These are phyloP conservation scores for Clonostachys rhizophaga DNA, from an alignment of 2,329 filamentous ascomycete species.

Conservation along the genomic window DNA sequence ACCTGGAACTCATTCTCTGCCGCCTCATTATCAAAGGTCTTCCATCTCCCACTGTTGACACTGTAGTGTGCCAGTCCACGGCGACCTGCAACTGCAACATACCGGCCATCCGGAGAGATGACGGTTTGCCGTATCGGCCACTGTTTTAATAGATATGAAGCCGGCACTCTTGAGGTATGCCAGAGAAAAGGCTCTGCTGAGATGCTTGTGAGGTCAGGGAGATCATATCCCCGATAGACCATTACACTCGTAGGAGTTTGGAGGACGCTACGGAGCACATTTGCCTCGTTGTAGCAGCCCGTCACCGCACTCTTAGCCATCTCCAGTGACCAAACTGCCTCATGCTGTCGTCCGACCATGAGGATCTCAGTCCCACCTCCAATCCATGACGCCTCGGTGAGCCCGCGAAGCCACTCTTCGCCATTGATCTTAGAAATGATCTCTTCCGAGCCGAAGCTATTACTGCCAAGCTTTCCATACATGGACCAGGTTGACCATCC, in stretches of 20 bases:
- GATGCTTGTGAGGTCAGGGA: slow-evolving; percentile 85
- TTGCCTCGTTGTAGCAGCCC: slow-evolving; percentile 86
- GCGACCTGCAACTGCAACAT: slow-evolving; percentile 92
- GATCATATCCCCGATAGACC: slow-evolving; percentile 89
- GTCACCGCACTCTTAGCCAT: slow-evolving; percentile 93
- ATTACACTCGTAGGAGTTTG: slow-evolving; percentile 86
- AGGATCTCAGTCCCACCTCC: slow-evolving; percentile 84
- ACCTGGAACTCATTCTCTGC: slow-evolving; percentile 90
- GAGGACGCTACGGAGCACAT: slow-evolving; percentile 82
- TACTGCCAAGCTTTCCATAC: slow-evolving; percentile 84
- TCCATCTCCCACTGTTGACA: slow-evolving; percentile 90
- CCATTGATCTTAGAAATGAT: slow-evolving; percentile 60
- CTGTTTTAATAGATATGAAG: slow-evolving; percentile 80
- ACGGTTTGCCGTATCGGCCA: slow-evolving; percentile 89
- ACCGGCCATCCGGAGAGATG: slow-evolving; percentile 87
- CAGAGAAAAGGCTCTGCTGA: slow-evolving; percentile 91
- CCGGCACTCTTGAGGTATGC: slow-evolving; percentile 85
- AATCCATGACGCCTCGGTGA: slow-evolving; percentile 78
- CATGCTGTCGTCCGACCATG: slow-evolving; percentile 64
- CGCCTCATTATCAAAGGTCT: slow-evolving; percentile 77
- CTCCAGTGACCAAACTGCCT: slow-evolving; percentile 81
- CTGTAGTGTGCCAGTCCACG: slow-evolving; percentile 94
- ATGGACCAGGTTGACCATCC: slow-evolving; percentile 98
- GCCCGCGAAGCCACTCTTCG: slow-evolving; percentile 80
- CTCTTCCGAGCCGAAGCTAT: slow-evolving; percentile 72